A percentile compares a stretch with the other conserved stretches of the same genome.
These are phyloP conservation scores for Dendrocalamus latiflorus DNA, from an alignment of 202 grass and related monocot genomes.

Conservation along the genomic window DNA sequence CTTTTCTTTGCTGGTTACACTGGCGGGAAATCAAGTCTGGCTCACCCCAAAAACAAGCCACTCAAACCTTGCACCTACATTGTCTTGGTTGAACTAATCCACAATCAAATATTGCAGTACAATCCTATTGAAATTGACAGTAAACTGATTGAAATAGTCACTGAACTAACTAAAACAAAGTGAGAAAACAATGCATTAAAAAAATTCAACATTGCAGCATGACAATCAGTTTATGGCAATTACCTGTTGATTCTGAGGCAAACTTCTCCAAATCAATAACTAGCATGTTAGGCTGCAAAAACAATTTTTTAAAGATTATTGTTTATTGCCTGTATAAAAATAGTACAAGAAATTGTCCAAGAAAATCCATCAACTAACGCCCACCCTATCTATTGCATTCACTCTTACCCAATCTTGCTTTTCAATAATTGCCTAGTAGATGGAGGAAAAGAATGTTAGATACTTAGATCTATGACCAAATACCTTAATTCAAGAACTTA, in stretches of 20 bases:
- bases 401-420: not conserved
- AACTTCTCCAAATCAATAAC: slow-evolving; percentile 96
- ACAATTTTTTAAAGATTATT: slow-evolving; percentile 10
- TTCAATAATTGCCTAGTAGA: not conserved
- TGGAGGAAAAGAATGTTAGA: no score
- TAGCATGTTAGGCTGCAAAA: slow-evolving; percentile 93
- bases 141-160: not conserved
- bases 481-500: not conserved
- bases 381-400: not conserved
- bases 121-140: not conserved
- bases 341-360: not conserved
- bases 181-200: not conserved
- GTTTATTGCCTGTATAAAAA: not conserved
- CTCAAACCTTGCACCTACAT: not conserved
- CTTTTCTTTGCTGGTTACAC: not conserved
- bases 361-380: not conserved
- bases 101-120: not conserved
- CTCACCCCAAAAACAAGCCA: not conserved
- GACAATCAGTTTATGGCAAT: not conserved
- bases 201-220: not conserved
- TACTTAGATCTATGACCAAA: no score
- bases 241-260: slow-evolving; percentile 63
- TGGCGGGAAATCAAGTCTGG: not conserved
- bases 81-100: not conserved
- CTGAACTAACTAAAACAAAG: not conserved